These are phyloP conservation scores for Candida nanaspora DNA, from an alignment of 805 yeast species.

Conservation along the genomic window DNA sequence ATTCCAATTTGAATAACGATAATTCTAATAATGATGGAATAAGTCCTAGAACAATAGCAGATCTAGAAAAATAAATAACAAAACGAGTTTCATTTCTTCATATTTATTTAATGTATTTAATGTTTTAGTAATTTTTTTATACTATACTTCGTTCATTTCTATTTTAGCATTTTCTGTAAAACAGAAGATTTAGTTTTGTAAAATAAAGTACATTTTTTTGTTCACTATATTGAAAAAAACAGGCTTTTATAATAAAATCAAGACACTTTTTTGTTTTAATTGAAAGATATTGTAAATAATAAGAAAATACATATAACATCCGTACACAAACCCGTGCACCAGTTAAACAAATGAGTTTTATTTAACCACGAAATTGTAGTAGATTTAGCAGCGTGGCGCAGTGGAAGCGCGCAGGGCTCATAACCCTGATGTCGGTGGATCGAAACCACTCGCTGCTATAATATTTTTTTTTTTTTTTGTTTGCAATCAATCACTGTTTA, in stretches of 20 bases:
- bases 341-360: background rate
- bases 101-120: no score
- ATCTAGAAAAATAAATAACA: background rate
- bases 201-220: no score
- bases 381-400: constrained; percentile 85
- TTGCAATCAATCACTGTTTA: background rate
- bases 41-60: constrained; percentile 14
- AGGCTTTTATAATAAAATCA: no score
- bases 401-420: constrained; percentile 99
- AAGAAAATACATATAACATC: no score
- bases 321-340: background rate
- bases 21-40: constrained; percentile 10
- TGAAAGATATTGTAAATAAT: no score
- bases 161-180: no score
- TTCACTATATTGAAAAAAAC: no score
- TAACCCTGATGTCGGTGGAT: constrained; percentile 97
- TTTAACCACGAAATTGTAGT: background rate
- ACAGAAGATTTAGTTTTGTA: no score
- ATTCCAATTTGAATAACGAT: constrained; percentile 1
- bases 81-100: no score
- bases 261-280: no score
- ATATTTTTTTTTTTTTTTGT: constrained; percentile 21
- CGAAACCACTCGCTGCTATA: constrained; percentile 92
- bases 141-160: no score
- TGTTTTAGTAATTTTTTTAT: no score